Conservation (phyloP, 2,329 filamentous ascomycete genomes). For the Harringtonia aguacate region DNA sequence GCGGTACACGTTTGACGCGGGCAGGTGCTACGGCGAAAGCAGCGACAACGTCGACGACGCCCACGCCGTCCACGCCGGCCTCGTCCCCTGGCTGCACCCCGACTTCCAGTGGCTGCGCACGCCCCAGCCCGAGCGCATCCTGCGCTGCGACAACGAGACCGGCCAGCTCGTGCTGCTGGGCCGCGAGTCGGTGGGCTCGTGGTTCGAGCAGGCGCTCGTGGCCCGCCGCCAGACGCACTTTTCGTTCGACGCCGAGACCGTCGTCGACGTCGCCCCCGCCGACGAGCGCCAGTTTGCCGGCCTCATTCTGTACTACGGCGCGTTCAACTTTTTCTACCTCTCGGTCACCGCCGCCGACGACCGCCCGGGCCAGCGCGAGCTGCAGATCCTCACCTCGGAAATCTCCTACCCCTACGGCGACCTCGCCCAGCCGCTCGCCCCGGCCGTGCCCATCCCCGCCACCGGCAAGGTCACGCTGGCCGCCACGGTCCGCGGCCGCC, state of each 20-base stretch:
- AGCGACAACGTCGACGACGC: conserved; percentile 32
- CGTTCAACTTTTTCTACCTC: conserved; percentile 56
- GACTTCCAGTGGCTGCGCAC: conserved; percentile 50
- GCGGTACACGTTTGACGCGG: conserved; percentile 32
- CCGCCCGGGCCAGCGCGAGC: conserved; percentile 36
- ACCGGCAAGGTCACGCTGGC: conserved; percentile 43
- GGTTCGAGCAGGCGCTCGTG: conserved; percentile 48
- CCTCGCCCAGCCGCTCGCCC: conserved; percentile 29
- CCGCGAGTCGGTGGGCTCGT: conserved; percentile 42
- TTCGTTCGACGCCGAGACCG: conserved; percentile 78
- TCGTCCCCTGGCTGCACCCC: conserved; percentile 23
- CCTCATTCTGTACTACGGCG: conserved; percentile 50
- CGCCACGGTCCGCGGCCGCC: conserved; percentile 36
- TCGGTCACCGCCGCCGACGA: conserved; percentile 45
- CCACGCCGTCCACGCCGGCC: conserved; percentile 23
- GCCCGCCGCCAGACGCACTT: conserved; percentile 50
- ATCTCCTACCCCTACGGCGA: conserved; percentile 41
- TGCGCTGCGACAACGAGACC: conserved; percentile 22
- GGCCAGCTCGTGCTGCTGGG: conserved; percentile 33
- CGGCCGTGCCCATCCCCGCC: conserved; percentile 37
- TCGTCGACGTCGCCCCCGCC: conserved; percentile 58
- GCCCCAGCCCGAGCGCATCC: conserved; percentile 43
- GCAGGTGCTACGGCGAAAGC: conserved; percentile 12
- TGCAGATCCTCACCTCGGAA: conserved; percentile 46
- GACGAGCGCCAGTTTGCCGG: conserved; percentile 53